Evolutionary conservation across 257 asterid genomes (phyloP).

Genomic region (Paulownia fortunei): DNA sequence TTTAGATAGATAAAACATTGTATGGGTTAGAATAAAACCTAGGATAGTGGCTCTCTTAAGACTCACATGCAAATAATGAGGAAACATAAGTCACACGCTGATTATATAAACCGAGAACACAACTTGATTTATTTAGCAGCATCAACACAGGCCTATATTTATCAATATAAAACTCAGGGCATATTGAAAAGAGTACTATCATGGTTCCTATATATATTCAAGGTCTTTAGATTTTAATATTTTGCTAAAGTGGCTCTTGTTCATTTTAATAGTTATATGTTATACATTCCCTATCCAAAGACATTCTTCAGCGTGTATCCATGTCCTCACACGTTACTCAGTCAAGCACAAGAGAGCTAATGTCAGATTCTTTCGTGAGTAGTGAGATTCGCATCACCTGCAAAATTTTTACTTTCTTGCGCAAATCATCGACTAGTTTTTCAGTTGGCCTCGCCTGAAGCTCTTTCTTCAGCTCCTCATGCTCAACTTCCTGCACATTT

Average conservation of each 20-base stretch:
- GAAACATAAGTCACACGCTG: not conserved
- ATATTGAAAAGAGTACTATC: not conserved
- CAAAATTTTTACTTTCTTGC: constrained; percentile 91
- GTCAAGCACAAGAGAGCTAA: constrained; percentile 20
- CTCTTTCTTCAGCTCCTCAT: constrained; percentile 85
- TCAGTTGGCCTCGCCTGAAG: constrained; percentile 86
- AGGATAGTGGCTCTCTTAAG: constrained; percentile 4
- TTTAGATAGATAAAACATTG: not conserved
- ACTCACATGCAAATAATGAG: not conserved
- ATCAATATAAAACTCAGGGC: not conserved
- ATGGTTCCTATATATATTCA: not conserved
- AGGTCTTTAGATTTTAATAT: constrained; percentile 4
- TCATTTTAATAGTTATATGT: not conserved
- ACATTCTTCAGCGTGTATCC: not conserved
- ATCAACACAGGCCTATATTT: not conserved
- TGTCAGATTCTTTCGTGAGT: constrained; percentile 16
- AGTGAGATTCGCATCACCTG: constrained; percentile 63
- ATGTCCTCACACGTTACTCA: constrained; percentile 10
- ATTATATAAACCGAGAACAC: constrained; percentile 1
- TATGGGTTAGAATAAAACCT: not conserved
- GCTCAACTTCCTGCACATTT: constrained; percentile 65
- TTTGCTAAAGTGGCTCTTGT: not conserved
- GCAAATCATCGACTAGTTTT: constrained; percentile 87
- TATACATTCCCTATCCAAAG: not conserved
- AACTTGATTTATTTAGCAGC: constrained; percentile 3